These are phyloP conservation scores for Xylaria acuta DNA, from an alignment of 495 filamentous ascomycete genomes.

Conservation along the genomic window DNA sequence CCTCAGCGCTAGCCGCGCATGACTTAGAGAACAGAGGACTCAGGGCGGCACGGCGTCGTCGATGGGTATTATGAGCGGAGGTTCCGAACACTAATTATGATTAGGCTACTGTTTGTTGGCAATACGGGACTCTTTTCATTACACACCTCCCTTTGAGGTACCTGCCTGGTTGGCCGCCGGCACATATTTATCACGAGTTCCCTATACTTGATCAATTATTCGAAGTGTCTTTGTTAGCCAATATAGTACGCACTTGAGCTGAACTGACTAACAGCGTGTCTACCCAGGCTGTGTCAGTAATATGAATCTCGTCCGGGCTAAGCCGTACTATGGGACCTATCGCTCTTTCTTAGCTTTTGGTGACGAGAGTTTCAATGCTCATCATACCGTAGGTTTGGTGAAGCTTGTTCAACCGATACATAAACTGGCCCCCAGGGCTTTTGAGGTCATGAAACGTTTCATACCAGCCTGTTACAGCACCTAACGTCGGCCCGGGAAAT, in stretches of 20 bases:
- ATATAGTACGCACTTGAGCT: slow-evolving; percentile 1
- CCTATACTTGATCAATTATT: neutral
- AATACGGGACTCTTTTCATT: neutral
- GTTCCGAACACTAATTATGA: slow-evolving; percentile 18
- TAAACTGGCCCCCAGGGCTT: slow-evolving; percentile 41
- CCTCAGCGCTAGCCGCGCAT: slow-evolving; percentile 1
- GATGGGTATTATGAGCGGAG: slow-evolving; percentile 13
- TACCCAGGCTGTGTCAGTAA: slow-evolving; percentile 18
- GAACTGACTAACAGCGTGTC: slow-evolving; percentile 1
- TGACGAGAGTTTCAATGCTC: neutral
- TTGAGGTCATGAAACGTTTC: slow-evolving; percentile 57
- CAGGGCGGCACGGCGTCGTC: slow-evolving; percentile 18
- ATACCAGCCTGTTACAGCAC: slow-evolving; percentile 55
- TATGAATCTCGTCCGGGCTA: slow-evolving; percentile 17
- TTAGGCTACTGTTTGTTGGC: neutral
- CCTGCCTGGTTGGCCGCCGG: slow-evolving; percentile 18
- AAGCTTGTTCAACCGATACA: slow-evolving; percentile 45
- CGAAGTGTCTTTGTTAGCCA: too few relatives aligned
- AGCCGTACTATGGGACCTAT: slow-evolving; percentile 18
- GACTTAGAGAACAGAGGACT: slow-evolving; percentile 24
- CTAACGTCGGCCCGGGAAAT: slow-evolving; percentile 60
- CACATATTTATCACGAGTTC: slow-evolving; percentile 18
- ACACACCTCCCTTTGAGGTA: slow-evolving; percentile 12
- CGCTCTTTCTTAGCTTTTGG: neutral
- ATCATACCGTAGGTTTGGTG: slow-evolving; percentile 51